Evolutionary conservation across 139 green algal genomes (phyloP), one percentile per base, ranked within the genome.

Genomic region (Bryopsis sp.): DNA sequence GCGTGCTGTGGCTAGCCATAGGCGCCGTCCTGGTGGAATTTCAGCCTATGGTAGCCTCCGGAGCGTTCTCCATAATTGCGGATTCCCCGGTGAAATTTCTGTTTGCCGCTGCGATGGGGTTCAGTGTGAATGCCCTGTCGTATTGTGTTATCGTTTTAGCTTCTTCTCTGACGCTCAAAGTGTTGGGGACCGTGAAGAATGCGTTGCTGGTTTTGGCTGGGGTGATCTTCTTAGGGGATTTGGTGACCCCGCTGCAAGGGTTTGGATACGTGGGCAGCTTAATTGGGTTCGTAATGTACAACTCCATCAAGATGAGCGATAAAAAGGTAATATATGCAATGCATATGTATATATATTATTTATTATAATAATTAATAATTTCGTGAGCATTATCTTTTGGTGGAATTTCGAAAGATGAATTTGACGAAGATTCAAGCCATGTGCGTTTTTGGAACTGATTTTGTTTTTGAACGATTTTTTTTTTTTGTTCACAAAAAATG

Each of bases 141-240:
- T 95, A 94, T 71, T 83, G 85, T 8, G 83, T 89, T 67, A 96
- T 96, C 66, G 88, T 93, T 76, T 72, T 86, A 1, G 75, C 86
- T 3, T 5, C 19, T 4, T 85, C 76, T 2, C 80, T 95, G 6
- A 94, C 87, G 0, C 82, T 94, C 34, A 94, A 92, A 77, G 83
- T 92, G 50, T 69, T 95, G 63, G 89, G 82, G 1, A 93, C 85
- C 0, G 82, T 95, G 26, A 95, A 95, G 76, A 96, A 95, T 72
- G 76, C 86, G 0, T 28, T 92, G 67, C 77, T 95, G 46, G 88
- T 96, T 35, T 72, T 85, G 26, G 78, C 88, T 36, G 81, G 87
- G 26, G 79, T 91, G 5, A 68, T 86, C 3, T 83, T 93, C 66
- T 65, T 91, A 54, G 15, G 19, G 15, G 43, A 54, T 11, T 26